Evolutionary conservation across 2,329 filamentous ascomycete genomes (phyloP).

Genomic region (Exophiala oligosperma): DNA sequence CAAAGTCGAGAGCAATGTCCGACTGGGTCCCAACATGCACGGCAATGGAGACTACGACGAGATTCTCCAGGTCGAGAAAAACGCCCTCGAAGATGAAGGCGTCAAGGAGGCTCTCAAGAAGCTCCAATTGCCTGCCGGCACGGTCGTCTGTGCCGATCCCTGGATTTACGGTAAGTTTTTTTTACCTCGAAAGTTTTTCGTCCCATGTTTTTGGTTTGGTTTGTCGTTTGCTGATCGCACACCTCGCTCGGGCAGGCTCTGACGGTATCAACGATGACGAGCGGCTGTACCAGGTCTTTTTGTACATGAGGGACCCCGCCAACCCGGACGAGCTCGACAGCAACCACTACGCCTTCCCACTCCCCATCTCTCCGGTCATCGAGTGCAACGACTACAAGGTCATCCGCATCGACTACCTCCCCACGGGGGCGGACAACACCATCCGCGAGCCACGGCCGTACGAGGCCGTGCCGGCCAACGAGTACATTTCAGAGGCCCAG

Average conservation of each 20-base stretch:
- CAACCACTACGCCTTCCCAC: slow-evolving; percentile 68
- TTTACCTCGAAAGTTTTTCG: no score
- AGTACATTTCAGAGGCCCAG: slow-evolving; percentile 63
- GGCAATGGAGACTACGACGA: slow-evolving; percentile 61
- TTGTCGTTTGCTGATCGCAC: no score
- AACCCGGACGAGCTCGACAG: slow-evolving; percentile 62
- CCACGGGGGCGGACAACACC: slow-evolving; percentile 63
- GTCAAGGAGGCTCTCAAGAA: slow-evolving; percentile 62
- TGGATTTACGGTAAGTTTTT: slow-evolving; percentile 65
- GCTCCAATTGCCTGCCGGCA: slow-evolving; percentile 57
- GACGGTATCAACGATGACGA: slow-evolving; percentile 53
- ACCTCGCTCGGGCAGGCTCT: slow-evolving; percentile 40
- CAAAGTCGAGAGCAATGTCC: slow-evolving; percentile 51
- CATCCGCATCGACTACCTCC: slow-evolving; percentile 67
- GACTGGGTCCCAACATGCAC: slow-evolving; percentile 53
- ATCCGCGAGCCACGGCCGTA: slow-evolving; percentile 38
- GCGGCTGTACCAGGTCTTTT: slow-evolving; percentile 62
- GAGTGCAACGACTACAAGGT: slow-evolving; percentile 63
- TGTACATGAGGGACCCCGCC: slow-evolving; percentile 64
- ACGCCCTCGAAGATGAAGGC: slow-evolving; percentile 55
- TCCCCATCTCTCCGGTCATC: slow-evolving; percentile 68
- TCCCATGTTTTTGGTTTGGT: no score
- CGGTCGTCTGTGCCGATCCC: slow-evolving; percentile 58
- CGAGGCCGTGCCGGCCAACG: slow-evolving; percentile 51
- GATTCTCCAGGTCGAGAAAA: slow-evolving; percentile 58